Evolutionary conservation across 1,284 basidiomycete species (phyloP).

Genomic region (Ustilago curta): DNA sequence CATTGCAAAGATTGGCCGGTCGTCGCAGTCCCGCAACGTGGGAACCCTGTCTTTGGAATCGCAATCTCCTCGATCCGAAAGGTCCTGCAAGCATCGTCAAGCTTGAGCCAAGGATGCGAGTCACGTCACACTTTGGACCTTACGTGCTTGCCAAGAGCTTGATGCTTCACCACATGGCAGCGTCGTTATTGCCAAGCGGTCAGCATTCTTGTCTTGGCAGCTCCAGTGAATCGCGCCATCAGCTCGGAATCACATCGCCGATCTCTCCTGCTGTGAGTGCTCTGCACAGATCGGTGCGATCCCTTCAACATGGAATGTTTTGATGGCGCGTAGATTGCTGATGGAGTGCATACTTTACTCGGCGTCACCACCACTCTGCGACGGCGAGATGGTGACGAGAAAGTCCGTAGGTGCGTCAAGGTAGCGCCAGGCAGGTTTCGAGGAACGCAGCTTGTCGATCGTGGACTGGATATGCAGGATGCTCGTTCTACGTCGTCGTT

Average conservation of each 20-base stretch:
- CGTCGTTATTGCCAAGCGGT: conserved; percentile 2
- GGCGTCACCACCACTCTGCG: not conserved
- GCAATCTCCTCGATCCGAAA: not conserved
- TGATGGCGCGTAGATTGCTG: not conserved
- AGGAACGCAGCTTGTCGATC: conserved; percentile 27
- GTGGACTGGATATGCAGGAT: conserved; percentile 29
- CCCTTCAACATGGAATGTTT: not conserved
- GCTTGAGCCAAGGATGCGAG: no score
- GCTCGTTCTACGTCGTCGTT: conserved; percentile 22
- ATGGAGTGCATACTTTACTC: not conserved
- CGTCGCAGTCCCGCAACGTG: conserved; percentile 26
- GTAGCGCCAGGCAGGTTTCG: conserved; percentile 35
- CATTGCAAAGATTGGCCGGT: conserved; percentile 1
- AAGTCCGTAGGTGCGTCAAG: conserved; percentile 38
- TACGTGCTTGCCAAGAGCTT: not conserved
- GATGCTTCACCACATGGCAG: not conserved
- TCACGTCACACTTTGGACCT: no score
- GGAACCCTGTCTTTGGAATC: no score
- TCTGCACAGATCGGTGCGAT: not conserved
- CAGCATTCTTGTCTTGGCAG: not conserved
- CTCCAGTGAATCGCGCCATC: not conserved
- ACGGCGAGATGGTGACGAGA: conserved; percentile 33
- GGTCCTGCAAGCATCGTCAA: no score
- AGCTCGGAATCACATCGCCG: not conserved
- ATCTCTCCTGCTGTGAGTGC: not conserved